A percentile compares a stretch with the other conserved stretches of the same genome.
These are phyloP conservation scores for Colletotrichum viniferum DNA, from an alignment of 2,329 filamentous ascomycete genomes.

Conservation along the genomic window DNA sequence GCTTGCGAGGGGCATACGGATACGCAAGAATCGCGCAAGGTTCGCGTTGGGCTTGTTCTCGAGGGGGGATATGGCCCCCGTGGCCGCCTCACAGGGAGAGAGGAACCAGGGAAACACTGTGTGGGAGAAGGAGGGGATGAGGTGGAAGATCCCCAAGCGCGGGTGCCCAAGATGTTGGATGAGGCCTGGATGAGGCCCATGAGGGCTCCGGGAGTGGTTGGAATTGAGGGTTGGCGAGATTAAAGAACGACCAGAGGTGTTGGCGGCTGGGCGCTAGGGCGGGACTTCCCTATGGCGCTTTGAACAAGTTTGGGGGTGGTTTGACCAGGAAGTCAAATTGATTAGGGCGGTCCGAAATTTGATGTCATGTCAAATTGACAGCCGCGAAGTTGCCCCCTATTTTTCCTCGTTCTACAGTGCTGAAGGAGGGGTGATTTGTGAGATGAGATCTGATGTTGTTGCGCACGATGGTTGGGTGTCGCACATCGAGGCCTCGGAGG, in stretches of 20 bases:
- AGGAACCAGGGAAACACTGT: neutral
- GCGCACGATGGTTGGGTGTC: neutral
- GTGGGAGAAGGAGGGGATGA: neutral
- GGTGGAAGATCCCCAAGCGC: neutral
- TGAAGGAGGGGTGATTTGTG: neutral
- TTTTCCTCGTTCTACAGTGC: neutral
- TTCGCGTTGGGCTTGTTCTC: neutral
- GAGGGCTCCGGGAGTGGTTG: conserved; percentile 10
- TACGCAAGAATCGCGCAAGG: neutral
- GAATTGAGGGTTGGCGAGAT: conserved; percentile 2
- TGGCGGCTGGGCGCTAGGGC: conserved; percentile 11
- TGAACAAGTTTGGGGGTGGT: conserved; percentile 13
- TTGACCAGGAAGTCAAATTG: conserved; percentile 22
- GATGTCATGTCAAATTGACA: conserved; percentile 18
- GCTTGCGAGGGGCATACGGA: neutral
- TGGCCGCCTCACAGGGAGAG: neutral
- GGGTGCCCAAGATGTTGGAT: conserved; percentile 3
- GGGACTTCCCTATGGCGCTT: conserved; percentile 16
- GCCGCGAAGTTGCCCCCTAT: conserved; percentile 6
- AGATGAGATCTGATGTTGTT: conserved; percentile 3
- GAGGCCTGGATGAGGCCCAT: neutral
- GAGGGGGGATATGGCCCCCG: neutral
- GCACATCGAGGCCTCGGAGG: neutral
- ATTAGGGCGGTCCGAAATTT: conserved; percentile 20
- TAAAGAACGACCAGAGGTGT: neutral